phyloP scores from a whole-genome alignment of 2,329 filamentous ascomycete genomes.

The Ophiostoma ips region DNA sequence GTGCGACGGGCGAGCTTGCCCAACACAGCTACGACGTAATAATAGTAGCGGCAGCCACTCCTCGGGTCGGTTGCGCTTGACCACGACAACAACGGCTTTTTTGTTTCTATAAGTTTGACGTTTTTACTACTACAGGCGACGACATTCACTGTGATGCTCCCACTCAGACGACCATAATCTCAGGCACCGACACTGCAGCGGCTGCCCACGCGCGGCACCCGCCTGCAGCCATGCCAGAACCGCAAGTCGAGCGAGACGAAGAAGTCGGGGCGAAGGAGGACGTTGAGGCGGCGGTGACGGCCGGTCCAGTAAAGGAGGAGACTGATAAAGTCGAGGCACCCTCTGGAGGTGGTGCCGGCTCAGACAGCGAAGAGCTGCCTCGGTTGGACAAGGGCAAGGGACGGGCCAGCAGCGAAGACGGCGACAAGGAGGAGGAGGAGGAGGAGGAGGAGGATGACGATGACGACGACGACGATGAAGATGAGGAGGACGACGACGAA shows the following conservation, averaged over 20 bases:
- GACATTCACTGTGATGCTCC: neutral
- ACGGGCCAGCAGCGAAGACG: slow-evolving; percentile 27
- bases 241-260: slow-evolving; percentile 7
- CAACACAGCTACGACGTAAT: slow-evolving; percentile 5
- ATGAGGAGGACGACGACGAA: slow-evolving; percentile 36
- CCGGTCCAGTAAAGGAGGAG: slow-evolving; percentile 13
- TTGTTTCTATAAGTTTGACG: too few relatives aligned
- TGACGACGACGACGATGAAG: slow-evolving; percentile 22
- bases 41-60: neutral
- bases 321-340: slow-evolving; percentile 9
- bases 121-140: neutral
- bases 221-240: slow-evolving; percentile 12
- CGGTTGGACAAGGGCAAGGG: slow-evolving; percentile 6
- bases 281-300: neutral
- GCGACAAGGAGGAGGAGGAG: slow-evolving; percentile 13
- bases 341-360: neutral
- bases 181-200: slow-evolving; percentile 1
- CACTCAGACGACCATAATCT: neutral
- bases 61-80: neutral
- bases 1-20: slow-evolving; percentile 4
- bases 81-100: neutral
- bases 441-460: slow-evolving; percentile 17
- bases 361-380: neutral
- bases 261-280: neutral
- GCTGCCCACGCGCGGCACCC: slow-evolving; percentile 8